Percentiles rank a stretch among this genome's conserved stretches.
Conservation (phyloP, 2,329 filamentous ascomycete genomes). For the Xylaria arbuscula region DNA sequence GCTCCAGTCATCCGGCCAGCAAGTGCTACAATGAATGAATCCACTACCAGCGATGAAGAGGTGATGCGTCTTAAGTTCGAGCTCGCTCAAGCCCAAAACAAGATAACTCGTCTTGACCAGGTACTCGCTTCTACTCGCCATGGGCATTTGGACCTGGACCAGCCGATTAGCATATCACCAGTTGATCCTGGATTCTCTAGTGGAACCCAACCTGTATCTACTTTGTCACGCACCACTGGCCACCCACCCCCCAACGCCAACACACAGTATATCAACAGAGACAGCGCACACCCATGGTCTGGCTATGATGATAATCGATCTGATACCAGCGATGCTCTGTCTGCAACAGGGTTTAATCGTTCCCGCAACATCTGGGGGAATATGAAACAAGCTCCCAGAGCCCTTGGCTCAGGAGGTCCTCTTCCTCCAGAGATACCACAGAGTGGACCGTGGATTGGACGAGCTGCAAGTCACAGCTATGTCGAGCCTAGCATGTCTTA, state of each 20-base stretch:
- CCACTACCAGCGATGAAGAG: constrained; percentile 62
- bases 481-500: constrained; percentile 55
- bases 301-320: constrained; percentile 66
- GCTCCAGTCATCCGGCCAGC: constrained; percentile 64
- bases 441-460: constrained; percentile 61
- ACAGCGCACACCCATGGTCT: constrained; percentile 63
- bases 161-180: constrained; percentile 50
- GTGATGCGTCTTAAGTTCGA: constrained; percentile 76
- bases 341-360: constrained; percentile 63
- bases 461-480: constrained; percentile 55
- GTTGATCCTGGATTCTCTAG: constrained; percentile 45
- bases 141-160: constrained; percentile 68
- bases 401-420: constrained; percentile 43
- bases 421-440: constrained; percentile 52
- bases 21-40: constrained; percentile 61
- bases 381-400: constrained; percentile 54
- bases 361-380: constrained; percentile 67
- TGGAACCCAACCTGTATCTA: constrained; percentile 47
- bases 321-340: constrained; percentile 66
- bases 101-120: constrained; percentile 77
- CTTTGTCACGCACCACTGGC: constrained; percentile 45
- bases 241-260: constrained; percentile 43
- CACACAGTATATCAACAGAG: constrained; percentile 53
- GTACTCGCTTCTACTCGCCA: constrained; percentile 75
- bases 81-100: constrained; percentile 75